phyloP scores from a whole-genome alignment of 495 filamentous ascomycete genomes.

The Xylaria longipes region DNA sequence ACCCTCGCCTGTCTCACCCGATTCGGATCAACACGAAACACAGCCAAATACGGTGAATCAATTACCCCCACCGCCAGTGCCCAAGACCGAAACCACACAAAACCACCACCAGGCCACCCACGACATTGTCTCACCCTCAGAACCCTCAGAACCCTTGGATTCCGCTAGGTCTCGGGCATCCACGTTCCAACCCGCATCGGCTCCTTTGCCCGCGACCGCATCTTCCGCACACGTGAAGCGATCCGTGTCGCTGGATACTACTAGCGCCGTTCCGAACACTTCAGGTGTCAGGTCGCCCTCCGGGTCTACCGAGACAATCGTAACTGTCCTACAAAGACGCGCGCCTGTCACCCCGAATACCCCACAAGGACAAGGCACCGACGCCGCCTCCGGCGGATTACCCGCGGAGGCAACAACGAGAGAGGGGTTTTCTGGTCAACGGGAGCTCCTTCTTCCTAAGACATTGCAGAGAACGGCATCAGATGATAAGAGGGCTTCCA shows the following conservation, averaged over 20 bases:
- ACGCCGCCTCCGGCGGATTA: constrained; percentile 19
- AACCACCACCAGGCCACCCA: constrained; percentile 20
- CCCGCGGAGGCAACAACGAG: constrained; percentile 18
- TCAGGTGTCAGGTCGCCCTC: constrained; percentile 33
- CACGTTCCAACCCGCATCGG: constrained; percentile 41
- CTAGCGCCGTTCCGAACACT: constrained; percentile 32
- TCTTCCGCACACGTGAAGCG: constrained; percentile 44
- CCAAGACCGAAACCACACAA: constrained; percentile 33
- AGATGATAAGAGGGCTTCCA: constrained; percentile 48
- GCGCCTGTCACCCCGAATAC: constrained; percentile 32
- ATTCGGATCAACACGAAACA: constrained; percentile 39
- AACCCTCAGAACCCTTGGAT: constrained; percentile 32
- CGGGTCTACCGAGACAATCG: constrained; percentile 32
- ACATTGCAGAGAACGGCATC: constrained; percentile 38
- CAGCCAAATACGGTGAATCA: constrained; percentile 42
- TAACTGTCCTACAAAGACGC: constrained; percentile 31
- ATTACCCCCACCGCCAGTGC: neutral
- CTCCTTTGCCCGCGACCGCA: constrained; percentile 30
- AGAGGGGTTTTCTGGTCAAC: constrained; percentile 45
- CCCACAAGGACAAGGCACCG: constrained; percentile 7
- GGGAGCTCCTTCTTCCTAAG: constrained; percentile 48
- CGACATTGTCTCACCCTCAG: constrained; percentile 35
- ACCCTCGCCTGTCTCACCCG: constrained; percentile 49
- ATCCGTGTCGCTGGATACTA: constrained; percentile 48
- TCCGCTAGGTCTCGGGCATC: constrained; percentile 46